Base-by-base conservation (phyloP, 2,329 filamentous ascomycete genomes). In the Fusarium temperatum region DNA sequence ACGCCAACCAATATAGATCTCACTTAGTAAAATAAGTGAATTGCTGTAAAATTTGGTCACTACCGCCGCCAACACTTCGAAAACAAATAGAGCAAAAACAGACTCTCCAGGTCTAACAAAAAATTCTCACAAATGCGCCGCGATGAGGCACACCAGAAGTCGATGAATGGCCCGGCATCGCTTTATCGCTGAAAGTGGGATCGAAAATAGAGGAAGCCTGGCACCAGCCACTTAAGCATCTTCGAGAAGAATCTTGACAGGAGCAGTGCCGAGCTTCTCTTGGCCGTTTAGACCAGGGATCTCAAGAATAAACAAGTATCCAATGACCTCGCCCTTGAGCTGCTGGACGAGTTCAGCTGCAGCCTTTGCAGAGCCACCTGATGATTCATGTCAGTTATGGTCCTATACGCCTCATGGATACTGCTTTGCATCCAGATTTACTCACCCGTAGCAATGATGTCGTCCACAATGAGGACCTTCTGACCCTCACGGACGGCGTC, bases 391-490 rank as follows among this genome's bases (percentile, higher is more conserved):
- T 78, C 55, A 78, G 76, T 57, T 24, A 44, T 36, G 47, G 63
- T 38, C 39, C 44, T 14, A 44, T 47, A 50, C 48, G 64, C 48
- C 45, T 38, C 56, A 65, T 58, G 44, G 48, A 57, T 60, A 47
- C n/a, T 69, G 63, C 62, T 66, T 66, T 63, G 12, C 32, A 42
- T 38, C 20, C 15, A 30, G 36, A 22, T 45, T 39, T 61, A 85
- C 92, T 83, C 87, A 98, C 96, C 96, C 75, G 96, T 99, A 65
- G 96, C 96, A 85, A 99, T 98, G 81, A 99, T 97, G 83, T 99
- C 96, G 83, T 99, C 96, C 38, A 99, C 95, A 75, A 99, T 89
- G 72, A 99, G 86, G 66, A 98, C 96, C 83, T 92, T 95, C 86
- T 98, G 94, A 41, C 95, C 95, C 58, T 90, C 88, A 85, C 93